A percentile compares a stretch with the other conserved stretches of the same genome.
Evolutionary conservation across 2,329 filamentous ascomycete genomes (phyloP).

Genomic region (Pseudogymnoascus sp.): DNA sequence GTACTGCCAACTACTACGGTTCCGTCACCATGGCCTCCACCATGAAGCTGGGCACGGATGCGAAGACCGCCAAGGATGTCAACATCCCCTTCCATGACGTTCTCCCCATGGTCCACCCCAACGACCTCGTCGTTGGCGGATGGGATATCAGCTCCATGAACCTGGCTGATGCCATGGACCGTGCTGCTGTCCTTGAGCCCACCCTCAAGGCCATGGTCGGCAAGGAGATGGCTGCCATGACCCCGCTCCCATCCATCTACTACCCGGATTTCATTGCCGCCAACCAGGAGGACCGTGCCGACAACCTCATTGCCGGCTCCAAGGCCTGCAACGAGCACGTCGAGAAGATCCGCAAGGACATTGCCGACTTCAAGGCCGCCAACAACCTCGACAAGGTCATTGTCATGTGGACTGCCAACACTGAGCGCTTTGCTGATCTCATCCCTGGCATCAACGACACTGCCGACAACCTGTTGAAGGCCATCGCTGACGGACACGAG

Average conservation of each 20-base stretch:
- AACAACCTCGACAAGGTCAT: conserved; percentile 91
- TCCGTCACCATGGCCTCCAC: conserved; percentile 96
- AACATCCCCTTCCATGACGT: conserved; percentile 94
- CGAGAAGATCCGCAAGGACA: conserved; percentile 86
- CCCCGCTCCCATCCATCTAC: conserved; percentile 89
- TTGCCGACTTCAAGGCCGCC: conserved; percentile 81
- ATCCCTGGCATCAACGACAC: conserved; percentile 89
- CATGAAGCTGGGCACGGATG: conserved; percentile 87
- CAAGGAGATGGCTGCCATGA: conserved; percentile 87
- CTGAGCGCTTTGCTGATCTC: conserved; percentile 89
- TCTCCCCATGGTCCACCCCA: conserved; percentile 93
- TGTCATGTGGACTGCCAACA: conserved; percentile 98
- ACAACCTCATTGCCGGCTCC: conserved; percentile 76
- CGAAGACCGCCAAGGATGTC: conserved; percentile 75
- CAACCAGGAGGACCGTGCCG: conserved; percentile 93
- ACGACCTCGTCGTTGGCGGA: conserved; percentile 88
- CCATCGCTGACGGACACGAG: conserved; percentile 77
- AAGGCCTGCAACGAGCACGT: conserved; percentile 84
- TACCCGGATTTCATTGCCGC: conserved; percentile 99
- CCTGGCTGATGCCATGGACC: conserved; percentile 87
- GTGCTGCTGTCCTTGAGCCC: conserved; percentile 91
- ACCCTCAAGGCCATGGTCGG: conserved; percentile 79
- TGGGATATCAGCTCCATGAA: conserved; percentile 96
- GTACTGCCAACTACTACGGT: conserved; percentile 91
- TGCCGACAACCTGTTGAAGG: conserved; percentile 80